Evolutionary conservation across 1,284 basidiomycete species (phyloP).

Genomic region (Retiboletus flavoniger): DNA sequence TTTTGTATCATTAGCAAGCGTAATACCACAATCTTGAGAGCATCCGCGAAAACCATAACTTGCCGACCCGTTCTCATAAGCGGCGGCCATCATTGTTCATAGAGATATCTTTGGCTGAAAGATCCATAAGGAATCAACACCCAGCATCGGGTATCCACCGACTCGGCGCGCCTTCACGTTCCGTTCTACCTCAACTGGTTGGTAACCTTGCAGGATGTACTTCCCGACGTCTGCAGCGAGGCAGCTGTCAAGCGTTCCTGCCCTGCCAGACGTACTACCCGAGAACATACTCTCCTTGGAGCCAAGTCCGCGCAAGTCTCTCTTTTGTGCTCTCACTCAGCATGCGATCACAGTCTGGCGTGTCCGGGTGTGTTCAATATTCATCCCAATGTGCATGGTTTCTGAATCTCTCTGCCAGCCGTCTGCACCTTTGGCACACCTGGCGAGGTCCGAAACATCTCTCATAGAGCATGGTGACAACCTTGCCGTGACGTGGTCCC

Average conservation of each 20-base stretch:
- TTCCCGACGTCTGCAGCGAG: slow-evolving; percentile 77
- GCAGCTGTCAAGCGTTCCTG: slow-evolving; percentile 65
- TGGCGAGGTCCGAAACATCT: slow-evolving; percentile 75
- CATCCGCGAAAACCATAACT: background rate
- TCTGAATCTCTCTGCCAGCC: slow-evolving; percentile 52
- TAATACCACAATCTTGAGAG: slow-evolving; percentile 25
- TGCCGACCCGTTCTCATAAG: slow-evolving; percentile 10
- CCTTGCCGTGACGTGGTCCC: slow-evolving; percentile 70
- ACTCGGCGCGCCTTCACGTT: background rate
- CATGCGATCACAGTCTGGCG: slow-evolving; percentile 77
- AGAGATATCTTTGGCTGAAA: slow-evolving; percentile 10
- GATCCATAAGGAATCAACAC: background rate
- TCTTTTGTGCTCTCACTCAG: slow-evolving; percentile 75
- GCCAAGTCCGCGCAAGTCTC: slow-evolving; percentile 69
- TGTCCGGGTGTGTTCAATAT: slow-evolving; percentile 63
- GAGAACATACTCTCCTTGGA: slow-evolving; percentile 60
- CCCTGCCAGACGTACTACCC: slow-evolving; percentile 58
- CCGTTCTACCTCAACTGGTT: background rate
- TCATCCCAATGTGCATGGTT: background rate
- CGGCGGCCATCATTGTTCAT: slow-evolving; percentile 1
- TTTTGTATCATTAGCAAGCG: slow-evolving; percentile 36
- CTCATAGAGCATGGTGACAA: slow-evolving; percentile 81
- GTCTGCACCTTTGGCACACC: slow-evolving; percentile 70
- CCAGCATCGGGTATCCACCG: background rate
- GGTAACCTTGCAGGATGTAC: slow-evolving; percentile 56